Base-by-base conservation (phyloP, 306 rosid genomes). In the Ceratonia siliqua region DNA sequence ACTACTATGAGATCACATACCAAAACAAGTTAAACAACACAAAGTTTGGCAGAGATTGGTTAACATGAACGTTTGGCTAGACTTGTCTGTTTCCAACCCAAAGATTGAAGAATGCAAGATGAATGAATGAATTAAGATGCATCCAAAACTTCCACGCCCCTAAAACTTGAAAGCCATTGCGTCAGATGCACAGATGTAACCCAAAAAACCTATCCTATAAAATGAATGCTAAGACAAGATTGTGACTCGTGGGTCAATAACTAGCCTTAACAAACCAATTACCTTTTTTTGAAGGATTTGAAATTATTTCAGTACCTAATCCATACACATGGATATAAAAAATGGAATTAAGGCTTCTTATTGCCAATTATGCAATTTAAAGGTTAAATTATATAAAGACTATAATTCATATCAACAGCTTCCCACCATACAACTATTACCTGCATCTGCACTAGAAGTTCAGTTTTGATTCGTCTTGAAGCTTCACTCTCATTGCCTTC, bases 401-500 rank as follows among this genome's bases (percentile, higher is more conserved):
- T 32, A 62, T 18, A 28, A 70, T 70, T 62, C 53, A 27, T 48
- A 49, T 56, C 43, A 62, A 45, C 17, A 56, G 54, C 78, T 70
- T 63, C 77, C 76, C 68, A 62, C 41, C 81, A 75, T 66, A 79
- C 75, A 83, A 63, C 14, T 25, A 30, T 61, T 90, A 95, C 99
- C 99, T 95, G 99, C 99, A 95, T 95, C 87, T 95, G 99, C 80
- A 95, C 99, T 81, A 95, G 90, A 80, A 95, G 93, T 82, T 95
- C 99, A 6, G 99, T 95, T 87, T 95, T 95, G 70, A 95, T 95
- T 56, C 99, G 95, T 75, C 99, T 89, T 61, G 99, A 95, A 56
- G 99, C 99, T 86, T 95, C 99, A 79, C 99, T 95, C 78, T 95
- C 99, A 71, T 95, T 95, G 66, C 99, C 99, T 84, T 95, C 99